These are phyloP conservation scores for Pseudocercospora vitis DNA, from an alignment of 2,329 filamentous ascomycete species.

Conservation along the genomic window DNA sequence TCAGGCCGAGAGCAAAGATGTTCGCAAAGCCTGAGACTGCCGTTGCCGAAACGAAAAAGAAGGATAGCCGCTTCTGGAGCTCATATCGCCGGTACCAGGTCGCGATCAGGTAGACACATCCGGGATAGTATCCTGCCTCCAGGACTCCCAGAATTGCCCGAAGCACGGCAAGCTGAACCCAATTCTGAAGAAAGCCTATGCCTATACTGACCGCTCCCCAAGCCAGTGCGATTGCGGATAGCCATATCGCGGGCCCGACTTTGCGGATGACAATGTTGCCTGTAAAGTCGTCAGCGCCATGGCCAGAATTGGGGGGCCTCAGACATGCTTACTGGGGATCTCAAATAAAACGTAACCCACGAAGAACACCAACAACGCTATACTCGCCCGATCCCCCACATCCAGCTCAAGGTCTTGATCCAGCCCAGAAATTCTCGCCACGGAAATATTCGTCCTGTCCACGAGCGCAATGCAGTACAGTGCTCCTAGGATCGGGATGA, in stretches of 20 bases:
- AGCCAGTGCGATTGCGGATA: constrained; percentile 5
- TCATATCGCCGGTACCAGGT: constrained; percentile 23
- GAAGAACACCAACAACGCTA: constrained; percentile 15
- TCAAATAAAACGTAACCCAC: constrained; percentile 12
- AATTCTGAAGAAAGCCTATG: constrained; percentile 9
- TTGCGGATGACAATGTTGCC: constrained; percentile 40
- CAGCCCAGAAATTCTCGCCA: constrained; percentile 14
- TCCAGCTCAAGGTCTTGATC: constrained; percentile 13
- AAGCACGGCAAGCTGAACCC: constrained; percentile 8
- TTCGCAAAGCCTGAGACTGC: constrained; percentile 18
- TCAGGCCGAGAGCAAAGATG: constrained; percentile 16
- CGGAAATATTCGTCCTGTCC: constrained; percentile 39
- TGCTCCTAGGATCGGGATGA: constrained; percentile 49
- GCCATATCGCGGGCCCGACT: constrained; percentile 34
- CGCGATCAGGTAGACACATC: constrained; percentile 22
- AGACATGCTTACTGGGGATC: constrained; percentile 2
- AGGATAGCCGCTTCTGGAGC: constrained; percentile 17
- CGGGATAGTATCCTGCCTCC: constrained; percentile 28
- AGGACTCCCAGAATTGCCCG: constrained; percentile 11
- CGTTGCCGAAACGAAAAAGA: constrained; percentile 17
- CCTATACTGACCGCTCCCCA: constrained; percentile 11
- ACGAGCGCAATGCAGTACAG: constrained; percentile 47
- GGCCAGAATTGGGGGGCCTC: not conserved
- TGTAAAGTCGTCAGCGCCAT: constrained; percentile 9
- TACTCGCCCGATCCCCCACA: constrained; percentile 8